Base-by-base conservation (phyloP, 23 red algal species). In the Porphyridium purpureum region DNA sequence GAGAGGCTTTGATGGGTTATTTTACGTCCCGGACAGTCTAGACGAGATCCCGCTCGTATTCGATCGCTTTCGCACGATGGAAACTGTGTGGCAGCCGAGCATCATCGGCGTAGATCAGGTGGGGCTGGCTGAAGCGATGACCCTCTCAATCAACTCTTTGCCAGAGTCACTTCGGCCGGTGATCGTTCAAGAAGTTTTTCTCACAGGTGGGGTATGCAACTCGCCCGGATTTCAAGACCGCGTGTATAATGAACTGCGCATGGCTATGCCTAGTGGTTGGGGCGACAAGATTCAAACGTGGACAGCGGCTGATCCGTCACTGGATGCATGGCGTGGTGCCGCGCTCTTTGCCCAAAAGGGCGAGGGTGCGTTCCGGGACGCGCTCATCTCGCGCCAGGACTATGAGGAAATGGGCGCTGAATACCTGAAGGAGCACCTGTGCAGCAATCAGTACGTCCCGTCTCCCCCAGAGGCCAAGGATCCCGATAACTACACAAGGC, bases 381-480 rank as follows among this genome's bases (percentile, higher is more conserved):
- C 69, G 0, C 64, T 61, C 52, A 65, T 85, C 31, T 47, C 67
- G 4, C 64, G 72, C 26, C 41, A 36, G 15, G 58, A 74, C 38
- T 85, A 59, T 52, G 80, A 85, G 57, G 80, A 85, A 47, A 72
- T 67, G 46, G 80, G 80, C 4, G 59, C 64, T 19, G 80, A 70
- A 17, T 85, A 85, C 61, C 55, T 85, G 33, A 55, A 52, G 17
- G 80, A 85, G 61, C 80, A 85, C 38, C 52, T 62, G 7, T 21
- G 55, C 2, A 38, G 80, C 27, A 85, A 85, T 24, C 44, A 5
- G 44, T 48, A n/a, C n/a, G n/a, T n/a, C n/a, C n/a, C n/a, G n/a
- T n/a, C n/a, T n/a, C n/a, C n/a, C n/a, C n/a, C n/a, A n/a, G n/a
- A n/a, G n/a, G n/a, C n/a, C n/a, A n/a, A n/a, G n/a, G n/a, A n/a